phyloP scores from a whole-genome alignment of 2,329 filamentous ascomycete species.

The Xylariaceae sp. region DNA sequence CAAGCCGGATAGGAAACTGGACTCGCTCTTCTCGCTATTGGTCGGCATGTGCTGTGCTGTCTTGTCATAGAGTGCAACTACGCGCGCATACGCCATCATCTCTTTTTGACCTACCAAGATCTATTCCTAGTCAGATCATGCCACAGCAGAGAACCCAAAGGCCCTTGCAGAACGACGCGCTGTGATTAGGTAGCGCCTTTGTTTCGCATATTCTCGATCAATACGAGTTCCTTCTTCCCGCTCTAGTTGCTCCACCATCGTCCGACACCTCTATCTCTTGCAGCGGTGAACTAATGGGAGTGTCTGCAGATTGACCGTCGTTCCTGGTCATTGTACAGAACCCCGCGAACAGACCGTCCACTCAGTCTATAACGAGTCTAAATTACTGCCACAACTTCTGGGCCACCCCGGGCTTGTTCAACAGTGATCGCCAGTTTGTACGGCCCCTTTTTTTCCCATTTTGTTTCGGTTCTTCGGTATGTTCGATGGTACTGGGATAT shows the following conservation, averaged over 20 bases:
- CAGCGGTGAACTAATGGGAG: constrained; percentile 9
- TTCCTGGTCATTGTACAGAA: background rate
- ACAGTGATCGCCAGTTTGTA: background rate
- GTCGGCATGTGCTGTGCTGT: constrained; percentile 8
- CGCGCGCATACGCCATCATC: constrained; percentile 2
- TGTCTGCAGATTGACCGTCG: constrained; percentile 2
- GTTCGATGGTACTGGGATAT: background rate
- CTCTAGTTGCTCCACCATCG: background rate
- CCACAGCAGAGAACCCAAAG: constrained; percentile 14
- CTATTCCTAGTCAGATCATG: background rate
- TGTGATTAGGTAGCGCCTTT: constrained; percentile 6
- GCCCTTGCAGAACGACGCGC: constrained; percentile 13
- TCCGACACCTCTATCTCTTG: background rate
- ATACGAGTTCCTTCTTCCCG: constrained; percentile 1
- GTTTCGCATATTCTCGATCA: constrained; percentile 8
- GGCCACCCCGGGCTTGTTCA: background rate
- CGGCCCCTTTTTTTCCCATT: background rate
- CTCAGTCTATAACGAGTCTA: background rate
- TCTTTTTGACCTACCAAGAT: constrained; percentile 7
- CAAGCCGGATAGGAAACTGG: constrained; percentile 7
- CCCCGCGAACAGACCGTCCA: background rate
- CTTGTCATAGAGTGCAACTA: constrained; percentile 9
- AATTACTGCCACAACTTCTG: background rate
- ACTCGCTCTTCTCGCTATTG: constrained; percentile 6
- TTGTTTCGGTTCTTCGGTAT: background rate